Percentiles rank a stretch among this genome's conserved stretches.
Evolutionary conservation across 2,329 filamentous ascomycete genomes (phyloP).

Genomic region (Cordyceps cicadae): DNA sequence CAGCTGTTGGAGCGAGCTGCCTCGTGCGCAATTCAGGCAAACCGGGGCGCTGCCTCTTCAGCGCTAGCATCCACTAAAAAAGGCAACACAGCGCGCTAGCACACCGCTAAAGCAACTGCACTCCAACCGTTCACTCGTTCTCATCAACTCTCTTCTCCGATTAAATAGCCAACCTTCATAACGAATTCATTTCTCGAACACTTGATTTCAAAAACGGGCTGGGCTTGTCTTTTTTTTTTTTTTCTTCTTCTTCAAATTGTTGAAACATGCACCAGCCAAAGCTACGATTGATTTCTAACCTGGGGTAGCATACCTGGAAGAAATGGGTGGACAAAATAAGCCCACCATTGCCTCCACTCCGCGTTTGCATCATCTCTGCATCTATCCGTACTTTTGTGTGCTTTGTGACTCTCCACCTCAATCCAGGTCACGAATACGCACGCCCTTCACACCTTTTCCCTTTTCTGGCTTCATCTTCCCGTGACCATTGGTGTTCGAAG

Average conservation of each 20-base stretch:
- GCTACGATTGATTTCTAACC: too few relatives aligned
- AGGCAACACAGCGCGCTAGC: not conserved
- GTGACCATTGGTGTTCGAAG: conserved; percentile 1
- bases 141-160: not conserved
- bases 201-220: too few relatives aligned
- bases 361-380: not conserved
- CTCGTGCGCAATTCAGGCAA: not conserved
- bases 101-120: not conserved
- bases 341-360: not conserved
- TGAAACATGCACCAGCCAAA: too few relatives aligned
- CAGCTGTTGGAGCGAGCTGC: not conserved
- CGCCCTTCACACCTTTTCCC: not conserved
- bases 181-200: too few relatives aligned
- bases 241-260: too few relatives aligned
- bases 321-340: conserved; percentile 2
- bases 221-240: too few relatives aligned
- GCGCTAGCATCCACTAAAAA: not conserved
- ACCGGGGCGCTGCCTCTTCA: not conserved
- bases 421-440: not conserved
- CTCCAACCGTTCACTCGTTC: not conserved
- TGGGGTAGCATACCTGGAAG: not conserved
- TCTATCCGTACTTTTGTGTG: not conserved
- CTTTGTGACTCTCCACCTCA: not conserved
- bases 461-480: not conserved
- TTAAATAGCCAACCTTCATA: not conserved